Evolutionary conservation across 257 asterid species (phyloP).

Genomic region (Solanum bulbocastanum): DNA sequence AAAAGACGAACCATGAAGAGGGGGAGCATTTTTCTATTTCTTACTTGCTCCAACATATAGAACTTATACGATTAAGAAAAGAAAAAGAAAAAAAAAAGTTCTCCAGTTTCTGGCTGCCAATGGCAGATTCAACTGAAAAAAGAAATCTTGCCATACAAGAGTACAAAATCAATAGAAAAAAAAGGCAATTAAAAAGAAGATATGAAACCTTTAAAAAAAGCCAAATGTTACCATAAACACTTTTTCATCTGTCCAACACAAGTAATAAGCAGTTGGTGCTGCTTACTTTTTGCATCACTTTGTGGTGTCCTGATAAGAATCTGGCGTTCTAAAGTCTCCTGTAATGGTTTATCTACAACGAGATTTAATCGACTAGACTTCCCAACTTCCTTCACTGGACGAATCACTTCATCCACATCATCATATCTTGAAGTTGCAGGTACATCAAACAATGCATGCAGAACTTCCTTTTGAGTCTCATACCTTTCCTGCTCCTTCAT

Average conservation of each 20-base stretch:
- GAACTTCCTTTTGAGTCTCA: conserved; percentile 36
- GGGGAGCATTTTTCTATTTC: background rate
- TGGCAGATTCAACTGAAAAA: background rate
- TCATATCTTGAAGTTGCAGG: conserved; percentile 27
- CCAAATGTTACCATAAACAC: background rate
- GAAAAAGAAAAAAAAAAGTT: background rate
- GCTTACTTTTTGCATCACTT: conserved; percentile 29
- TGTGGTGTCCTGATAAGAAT: conserved; percentile 35
- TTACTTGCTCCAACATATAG: background rate
- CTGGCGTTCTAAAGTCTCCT: conserved; percentile 34
- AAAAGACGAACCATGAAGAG: background rate
- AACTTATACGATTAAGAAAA: background rate
- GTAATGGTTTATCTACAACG: conserved; percentile 38
- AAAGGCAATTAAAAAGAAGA: background rate
- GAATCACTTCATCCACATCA: conserved; percentile 9
- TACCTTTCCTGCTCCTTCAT: conserved; percentile 12
- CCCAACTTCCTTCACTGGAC: conserved; percentile 8
- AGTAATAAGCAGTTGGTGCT: conserved; percentile 4
- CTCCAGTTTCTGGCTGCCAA: background rate
- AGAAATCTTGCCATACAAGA: background rate
- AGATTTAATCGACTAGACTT: conserved; percentile 18
- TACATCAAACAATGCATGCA: conserved; percentile 38
- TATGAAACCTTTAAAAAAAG: background rate
- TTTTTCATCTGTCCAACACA: background rate
- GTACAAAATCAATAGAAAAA: background rate